Conservation (phyloP, 305 asterid genomes). For the Solanum hybrid region DNA sequence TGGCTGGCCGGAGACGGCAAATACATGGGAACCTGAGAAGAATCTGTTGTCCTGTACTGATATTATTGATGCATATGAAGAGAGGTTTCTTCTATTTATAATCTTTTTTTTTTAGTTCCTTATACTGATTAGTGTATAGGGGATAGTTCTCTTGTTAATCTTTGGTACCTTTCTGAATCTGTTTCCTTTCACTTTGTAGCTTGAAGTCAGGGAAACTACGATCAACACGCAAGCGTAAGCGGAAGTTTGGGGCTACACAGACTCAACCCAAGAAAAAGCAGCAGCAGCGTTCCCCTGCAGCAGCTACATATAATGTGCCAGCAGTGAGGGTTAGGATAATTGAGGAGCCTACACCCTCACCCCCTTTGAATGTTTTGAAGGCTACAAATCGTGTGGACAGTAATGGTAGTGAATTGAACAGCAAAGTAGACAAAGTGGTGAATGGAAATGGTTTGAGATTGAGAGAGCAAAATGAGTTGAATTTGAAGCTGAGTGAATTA, state of each 20-base stretch:
- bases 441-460: conserved; percentile 30
- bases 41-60: conserved; percentile 60
- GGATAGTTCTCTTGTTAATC: neutral
- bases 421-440: conserved; percentile 25
- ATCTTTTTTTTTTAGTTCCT: neutral
- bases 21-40: conserved; percentile 94
- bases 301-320: conserved; percentile 48
- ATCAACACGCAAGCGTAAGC: conserved; percentile 27
- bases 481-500: conserved; percentile 51
- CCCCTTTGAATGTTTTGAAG: conserved; percentile 22
- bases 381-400: conserved; percentile 19
- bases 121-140: neutral
- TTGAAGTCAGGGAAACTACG: conserved; percentile 19
- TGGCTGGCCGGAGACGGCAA: conserved; percentile 89
- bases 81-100: conserved; percentile 42
- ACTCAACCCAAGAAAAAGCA: conserved; percentile 31
- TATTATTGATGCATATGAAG: conserved; percentile 74
- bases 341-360: conserved; percentile 30
- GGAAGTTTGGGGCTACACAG: conserved; percentile 19
- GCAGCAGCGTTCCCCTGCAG: conserved; percentile 43
- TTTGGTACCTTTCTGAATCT: neutral
- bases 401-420: conserved; percentile 18
- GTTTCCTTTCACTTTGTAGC: conserved; percentile 15
- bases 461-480: conserved; percentile 33
- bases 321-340: conserved; percentile 32